Evolutionary conservation across 208 protist species (phyloP).

Genomic region (Leptomonas seymouri): DNA sequence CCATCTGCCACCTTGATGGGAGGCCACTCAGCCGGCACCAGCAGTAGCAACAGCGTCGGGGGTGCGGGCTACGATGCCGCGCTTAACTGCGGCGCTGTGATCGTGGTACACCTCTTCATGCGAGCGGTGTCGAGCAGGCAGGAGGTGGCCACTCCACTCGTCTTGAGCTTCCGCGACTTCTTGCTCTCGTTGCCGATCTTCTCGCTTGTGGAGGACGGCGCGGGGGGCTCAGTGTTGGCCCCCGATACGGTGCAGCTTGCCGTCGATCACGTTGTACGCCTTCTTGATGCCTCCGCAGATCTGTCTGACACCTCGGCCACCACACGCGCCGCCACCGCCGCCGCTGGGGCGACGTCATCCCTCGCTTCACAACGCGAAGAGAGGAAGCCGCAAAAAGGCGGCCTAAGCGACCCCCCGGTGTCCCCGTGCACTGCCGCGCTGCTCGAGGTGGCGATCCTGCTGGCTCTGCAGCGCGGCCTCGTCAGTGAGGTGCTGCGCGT

Average conservation of each 20-base stretch:
- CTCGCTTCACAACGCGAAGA: background rate
- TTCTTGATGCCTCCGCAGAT: constrained; percentile 39
- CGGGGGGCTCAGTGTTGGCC: constrained; percentile 34
- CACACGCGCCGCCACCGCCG: background rate
- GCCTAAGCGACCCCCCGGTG: background rate
- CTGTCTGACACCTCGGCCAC: background rate
- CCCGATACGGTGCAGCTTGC: constrained; percentile 66
- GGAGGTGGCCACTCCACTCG: constrained; percentile 58
- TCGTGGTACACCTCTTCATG: constrained; percentile 80
- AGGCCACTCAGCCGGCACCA: background rate
- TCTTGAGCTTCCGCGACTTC: constrained; percentile 72
- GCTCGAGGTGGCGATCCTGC: constrained; percentile 67
- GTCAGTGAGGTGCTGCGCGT: constrained; percentile 75
- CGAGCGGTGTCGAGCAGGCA: constrained; percentile 29
- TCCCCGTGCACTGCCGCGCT: constrained; percentile 34
- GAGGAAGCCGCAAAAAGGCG: background rate
- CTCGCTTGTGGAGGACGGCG: constrained; percentile 55
- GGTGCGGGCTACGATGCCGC: constrained; percentile 53
- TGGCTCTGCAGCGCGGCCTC: constrained; percentile 74
- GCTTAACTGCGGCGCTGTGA: constrained; percentile 80
- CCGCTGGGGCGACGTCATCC: background rate
- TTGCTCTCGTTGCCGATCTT: constrained; percentile 70
- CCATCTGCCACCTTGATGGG: background rate
- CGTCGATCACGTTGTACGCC: constrained; percentile 48
- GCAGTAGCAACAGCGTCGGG: background rate